Evolutionary conservation across 176 grass and related monocot species (phyloP), one percentile per base, ranked within the genome.

Genomic region (Oryza longistaminata): DNA sequence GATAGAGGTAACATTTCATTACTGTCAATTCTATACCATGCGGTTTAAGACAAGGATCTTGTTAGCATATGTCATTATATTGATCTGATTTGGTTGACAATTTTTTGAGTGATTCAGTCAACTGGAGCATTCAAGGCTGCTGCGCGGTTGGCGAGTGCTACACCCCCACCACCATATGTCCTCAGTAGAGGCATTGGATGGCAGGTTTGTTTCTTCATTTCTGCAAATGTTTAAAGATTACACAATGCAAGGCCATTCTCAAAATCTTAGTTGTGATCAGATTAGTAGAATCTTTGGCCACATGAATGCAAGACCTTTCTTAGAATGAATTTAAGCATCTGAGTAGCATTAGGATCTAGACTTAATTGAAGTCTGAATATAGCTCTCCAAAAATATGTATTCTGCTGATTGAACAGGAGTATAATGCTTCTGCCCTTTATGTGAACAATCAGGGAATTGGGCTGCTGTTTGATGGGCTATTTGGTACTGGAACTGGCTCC

Each of bases 151-250:
- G 85, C 91, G 17, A 97, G 94, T 90, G 94, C 91, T 14, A 97
- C 94, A 3, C 91, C 94, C 13, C 94, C 94, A 70, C 94, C 94
- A 79, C 91, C 91, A 78, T 83, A 85, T 76, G 91, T 97, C 45
- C 84, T 97, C 33, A 97, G 94, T 50, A 90, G 91, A 75, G 94
- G 94, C 70, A 94, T 97, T 76, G 94, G 94, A 76, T 97, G 82
- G 87, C 94, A 92, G 86, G 94, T 94, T 8, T 58, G 75, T 76
- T 81, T 75, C 19, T 78, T 75, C 15, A 62, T 39, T 77, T 62
- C 2, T 61, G 17, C 4, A 37, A 10, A 55, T 37, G 10, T 61
- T 10, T 6, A 61, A 22, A 61, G 55, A 58, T 58, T 17, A 6
- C 6, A 7, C 1, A 58, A 21, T 58, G 7, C 39, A 40, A 40